phyloP scores from a whole-genome alignment of 2,329 filamentous ascomycete species.

The Tolypocladium pustulatum region DNA sequence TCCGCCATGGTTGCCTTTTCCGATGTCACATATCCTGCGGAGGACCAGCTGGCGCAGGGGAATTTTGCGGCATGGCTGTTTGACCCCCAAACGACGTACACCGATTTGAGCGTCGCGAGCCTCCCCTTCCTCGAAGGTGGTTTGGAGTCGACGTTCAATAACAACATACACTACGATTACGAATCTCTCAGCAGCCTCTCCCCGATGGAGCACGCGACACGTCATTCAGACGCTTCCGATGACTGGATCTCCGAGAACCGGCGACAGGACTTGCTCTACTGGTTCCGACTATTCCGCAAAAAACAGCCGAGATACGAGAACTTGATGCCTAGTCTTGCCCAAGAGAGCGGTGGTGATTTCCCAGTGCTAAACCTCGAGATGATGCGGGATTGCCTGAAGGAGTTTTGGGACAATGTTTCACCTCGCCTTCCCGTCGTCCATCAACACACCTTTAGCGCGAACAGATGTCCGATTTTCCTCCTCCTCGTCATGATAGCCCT shows the following conservation, averaged over 20 bases:
- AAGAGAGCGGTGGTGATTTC: conserved; percentile 30
- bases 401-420: conserved; percentile 81
- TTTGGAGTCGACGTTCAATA: conserved; percentile 40
- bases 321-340: conserved; percentile 22
- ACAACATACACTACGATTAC: conserved; percentile 39
- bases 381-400: conserved; percentile 76
- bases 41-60: conserved; percentile 25
- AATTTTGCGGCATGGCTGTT: conserved; percentile 44
- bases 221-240: conserved; percentile 27
- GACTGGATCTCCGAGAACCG: conserved; percentile 33
- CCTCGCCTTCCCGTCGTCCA: conserved; percentile 81
- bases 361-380: conserved; percentile 59
- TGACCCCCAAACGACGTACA: conserved; percentile 29
- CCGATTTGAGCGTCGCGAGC: conserved; percentile 30
- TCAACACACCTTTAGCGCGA: conserved; percentile 73
- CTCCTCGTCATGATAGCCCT: conserved; percentile 76
- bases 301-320: conserved; percentile 30
- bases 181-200: conserved; percentile 38
- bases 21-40: conserved; percentile 12
- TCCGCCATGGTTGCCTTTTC: conserved; percentile 20
- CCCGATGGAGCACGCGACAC: conserved; percentile 31
- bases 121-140: conserved; percentile 38
- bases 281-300: conserved; percentile 31
- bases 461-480: conserved; percentile 67
- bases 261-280: conserved; percentile 32